Evolutionary conservation across 2,329 filamentous ascomycete genomes (phyloP).

Genomic region (Aspergillus texensis): DNA sequence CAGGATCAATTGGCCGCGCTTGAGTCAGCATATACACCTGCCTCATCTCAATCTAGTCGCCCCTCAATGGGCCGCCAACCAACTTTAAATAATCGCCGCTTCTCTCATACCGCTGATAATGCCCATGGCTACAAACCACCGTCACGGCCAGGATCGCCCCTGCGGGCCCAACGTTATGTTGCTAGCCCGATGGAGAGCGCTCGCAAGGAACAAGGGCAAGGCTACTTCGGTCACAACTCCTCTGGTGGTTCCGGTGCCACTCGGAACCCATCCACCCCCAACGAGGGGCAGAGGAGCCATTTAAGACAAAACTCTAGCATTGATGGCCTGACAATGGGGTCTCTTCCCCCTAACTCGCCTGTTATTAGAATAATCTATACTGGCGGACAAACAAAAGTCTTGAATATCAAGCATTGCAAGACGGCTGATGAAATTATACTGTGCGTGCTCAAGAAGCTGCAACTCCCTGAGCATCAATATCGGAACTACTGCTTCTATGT

Average conservation of each 20-base stretch:
- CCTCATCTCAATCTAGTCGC: constrained; percentile 66
- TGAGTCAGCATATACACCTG: constrained; percentile 64
- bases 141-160: constrained; percentile 73
- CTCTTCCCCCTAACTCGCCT: constrained; percentile 80
- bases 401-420: constrained; percentile 89
- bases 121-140: constrained; percentile 55
- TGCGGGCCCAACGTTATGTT: constrained; percentile 63
- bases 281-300: constrained; percentile 69
- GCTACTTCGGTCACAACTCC: constrained; percentile 59
- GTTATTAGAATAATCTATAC: constrained; percentile 93
- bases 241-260: constrained; percentile 56
- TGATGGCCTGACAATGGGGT: constrained; percentile 83
- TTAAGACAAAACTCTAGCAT: constrained; percentile 80
- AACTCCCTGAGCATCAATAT: constrained; percentile 84
- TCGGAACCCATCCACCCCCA: constrained; percentile 62
- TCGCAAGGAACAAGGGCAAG: constrained; percentile 53
- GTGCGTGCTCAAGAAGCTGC: constrained; percentile 84
- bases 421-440: constrained; percentile 92
- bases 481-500: constrained; percentile 98
- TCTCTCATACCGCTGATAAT: constrained; percentile 53
- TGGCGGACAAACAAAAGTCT: constrained; percentile 85
- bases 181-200: constrained; percentile 59
- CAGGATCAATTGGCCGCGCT: constrained; percentile 84
- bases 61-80: constrained; percentile 59
- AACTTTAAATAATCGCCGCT: constrained; percentile 62